A percentile compares a stretch with the other conserved stretches of the same genome.
Conservation (phyloP, 768 basidiomycete species). For the Austroboletus eburneus region DNA sequence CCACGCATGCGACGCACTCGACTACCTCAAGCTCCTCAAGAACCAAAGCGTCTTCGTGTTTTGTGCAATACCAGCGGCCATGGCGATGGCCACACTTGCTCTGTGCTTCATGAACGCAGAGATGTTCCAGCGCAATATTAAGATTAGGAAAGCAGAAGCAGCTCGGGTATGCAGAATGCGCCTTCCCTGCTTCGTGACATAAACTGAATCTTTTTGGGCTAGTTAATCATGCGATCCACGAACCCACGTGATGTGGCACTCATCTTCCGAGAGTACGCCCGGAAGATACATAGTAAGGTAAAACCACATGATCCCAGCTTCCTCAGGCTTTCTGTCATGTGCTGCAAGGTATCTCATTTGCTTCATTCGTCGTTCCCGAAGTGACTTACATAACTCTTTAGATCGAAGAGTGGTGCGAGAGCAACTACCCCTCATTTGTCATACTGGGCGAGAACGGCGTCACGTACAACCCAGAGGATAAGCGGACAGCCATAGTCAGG, state of each 20-base stretch:
- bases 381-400: conserved; percentile 23
- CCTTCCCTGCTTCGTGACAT: not conserved
- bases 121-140: conserved; percentile 85
- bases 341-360: conserved; percentile 58
- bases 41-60: conserved; percentile 96
- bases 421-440: conserved; percentile 91
- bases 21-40: conserved; percentile 81
- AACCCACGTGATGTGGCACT: conserved; percentile 89
- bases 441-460: conserved; percentile 19
- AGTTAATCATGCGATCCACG: conserved; percentile 91
- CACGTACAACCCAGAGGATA: conserved; percentile 47
- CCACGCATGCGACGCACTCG: conserved; percentile 81
- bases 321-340: conserved; percentile 76
- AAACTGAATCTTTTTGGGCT: not conserved
- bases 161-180: conserved; percentile 53
- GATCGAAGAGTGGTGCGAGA: conserved; percentile 95
- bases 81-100: conserved; percentile 93
- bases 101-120: conserved; percentile 90
- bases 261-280: conserved; percentile 80
- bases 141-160: conserved; percentile 91
- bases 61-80: conserved; percentile 88
- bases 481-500: conserved; percentile 50
- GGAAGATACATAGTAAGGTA: conserved; percentile 79
- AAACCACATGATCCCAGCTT: conserved; percentile 82
- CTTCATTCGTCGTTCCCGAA: not conserved